Evolutionary conservation across 106 monocot species (phyloP), one percentile per base, ranked within the genome.

Genomic region (Hemerocallis citrina): DNA sequence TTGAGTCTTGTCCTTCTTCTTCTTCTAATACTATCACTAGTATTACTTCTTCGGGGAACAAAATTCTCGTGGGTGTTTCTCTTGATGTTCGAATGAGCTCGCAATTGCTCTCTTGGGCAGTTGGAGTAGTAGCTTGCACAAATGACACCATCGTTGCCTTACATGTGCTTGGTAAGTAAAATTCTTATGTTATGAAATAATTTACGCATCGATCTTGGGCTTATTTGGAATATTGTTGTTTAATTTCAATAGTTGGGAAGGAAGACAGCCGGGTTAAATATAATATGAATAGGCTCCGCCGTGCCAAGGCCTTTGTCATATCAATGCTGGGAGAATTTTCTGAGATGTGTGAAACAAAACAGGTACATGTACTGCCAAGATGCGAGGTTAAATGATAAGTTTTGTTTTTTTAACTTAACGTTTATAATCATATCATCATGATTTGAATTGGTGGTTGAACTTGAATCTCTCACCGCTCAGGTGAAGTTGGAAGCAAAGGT

Each of bases 241-340:
- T 54, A 11, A 13, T 38, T 11, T 41, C 32, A 0, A 30, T 23
- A 61, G 71, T 68, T 21, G 68, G 64, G 57, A 79, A 72, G 35
- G 70, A 70, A 50, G 73, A 77, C 48, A 51, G 34, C 38, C 59
- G 54, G 52, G 1, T 55, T 9, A 32, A 31, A 19, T 63, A 40
- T 6, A 63, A 62, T 39, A 65, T 61, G 69, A 70, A 17, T 2
- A 70, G 69, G 63, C 50, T 76, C 22, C 64, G 80, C 16, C 72
- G 66, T 14, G 69, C 80, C 2, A 80, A 74, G 45, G 61, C 85
- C 1, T 80, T 52, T 47, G 80, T 85, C 0, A 85, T 85, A 39
- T 80, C 76, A 13, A 63, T 77, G 69, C 80, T 85, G 14, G 85
- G 72, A 49, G 80, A 85, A 19, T 74, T 85, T 42, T 48, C 70